phyloP scores from a whole-genome alignment of 2,329 filamentous ascomycete genomes.

The Nothophoma quercina region DNA sequence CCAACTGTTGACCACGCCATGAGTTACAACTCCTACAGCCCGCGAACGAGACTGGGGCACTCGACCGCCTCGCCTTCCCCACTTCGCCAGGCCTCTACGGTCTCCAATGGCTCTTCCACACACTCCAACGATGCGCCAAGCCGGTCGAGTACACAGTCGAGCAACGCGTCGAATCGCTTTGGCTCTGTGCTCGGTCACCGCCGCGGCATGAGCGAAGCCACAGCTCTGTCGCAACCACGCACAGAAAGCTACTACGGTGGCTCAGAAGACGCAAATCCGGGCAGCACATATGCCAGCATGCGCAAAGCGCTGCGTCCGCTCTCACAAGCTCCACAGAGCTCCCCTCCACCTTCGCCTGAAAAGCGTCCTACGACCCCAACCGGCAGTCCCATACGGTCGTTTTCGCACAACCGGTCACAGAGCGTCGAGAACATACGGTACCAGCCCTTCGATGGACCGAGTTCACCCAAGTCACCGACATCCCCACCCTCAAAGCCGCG shows the following conservation, averaged over 20 bases:
- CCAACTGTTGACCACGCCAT: constrained; percentile 35
- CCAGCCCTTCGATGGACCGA: constrained; percentile 56
- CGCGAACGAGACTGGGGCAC: constrained; percentile 51
- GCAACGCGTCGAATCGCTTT: constrained; percentile 71
- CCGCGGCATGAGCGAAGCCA: constrained; percentile 78
- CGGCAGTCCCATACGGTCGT: constrained; percentile 26
- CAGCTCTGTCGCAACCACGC: constrained; percentile 61
- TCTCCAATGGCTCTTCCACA: constrained; percentile 74
- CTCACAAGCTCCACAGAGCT: constrained; percentile 41
- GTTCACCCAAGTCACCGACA: constrained; percentile 45
- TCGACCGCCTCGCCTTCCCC: constrained; percentile 53
- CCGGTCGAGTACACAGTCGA: constrained; percentile 74
- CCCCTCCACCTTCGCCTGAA: constrained; percentile 39
- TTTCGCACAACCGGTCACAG: constrained; percentile 43
- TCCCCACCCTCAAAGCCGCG: constrained; percentile 54
- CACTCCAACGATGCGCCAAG: constrained; percentile 69
- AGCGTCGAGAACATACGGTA: constrained; percentile 51
- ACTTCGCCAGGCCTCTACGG: constrained; percentile 71
- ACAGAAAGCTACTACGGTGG: constrained; percentile 55
- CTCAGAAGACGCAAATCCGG: constrained; percentile 57
- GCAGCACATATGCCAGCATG: constrained; percentile 73
- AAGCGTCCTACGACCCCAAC: constrained; percentile 21
- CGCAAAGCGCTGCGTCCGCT: constrained; percentile 76
- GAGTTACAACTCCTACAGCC: constrained; percentile 46
- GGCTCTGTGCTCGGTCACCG: constrained; percentile 64